Percentiles rank a stretch among this genome's conserved stretches.
These are phyloP conservation scores for Calcarisporium arbuscula DNA, from an alignment of 2,329 filamentous ascomycete species.

Conservation along the genomic window DNA sequence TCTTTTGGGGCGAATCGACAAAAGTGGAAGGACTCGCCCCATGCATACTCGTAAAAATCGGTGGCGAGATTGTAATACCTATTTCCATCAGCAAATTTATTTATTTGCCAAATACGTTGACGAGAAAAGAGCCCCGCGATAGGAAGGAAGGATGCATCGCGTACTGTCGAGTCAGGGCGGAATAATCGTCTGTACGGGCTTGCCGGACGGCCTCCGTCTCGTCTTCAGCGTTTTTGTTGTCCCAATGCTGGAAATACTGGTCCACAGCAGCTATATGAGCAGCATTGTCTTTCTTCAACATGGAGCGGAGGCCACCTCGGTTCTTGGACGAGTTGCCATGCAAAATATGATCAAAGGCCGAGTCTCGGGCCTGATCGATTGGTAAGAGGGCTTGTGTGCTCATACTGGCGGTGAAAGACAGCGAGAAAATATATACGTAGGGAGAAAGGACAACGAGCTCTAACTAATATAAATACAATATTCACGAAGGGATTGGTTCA, in stretches of 20 bases:
- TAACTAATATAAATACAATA: no score
- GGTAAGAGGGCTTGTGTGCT: constrained; percentile 52
- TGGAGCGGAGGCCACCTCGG: constrained; percentile 66
- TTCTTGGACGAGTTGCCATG: constrained; percentile 62
- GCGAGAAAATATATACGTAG: no score
- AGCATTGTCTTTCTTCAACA: constrained; percentile 67
- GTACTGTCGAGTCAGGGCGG: constrained; percentile 7
- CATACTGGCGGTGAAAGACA: constrained; percentile 15
- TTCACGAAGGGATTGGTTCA: no score
- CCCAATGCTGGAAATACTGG: constrained; percentile 96
- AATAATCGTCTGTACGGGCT: constrained; percentile 8
- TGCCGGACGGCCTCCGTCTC: constrained; percentile 66
- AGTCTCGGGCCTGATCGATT: constrained; percentile 74
- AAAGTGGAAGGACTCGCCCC: constrained; percentile 96
- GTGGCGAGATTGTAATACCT: constrained; percentile 98
- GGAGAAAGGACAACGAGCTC: no score
- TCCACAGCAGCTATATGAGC: constrained; percentile 76
- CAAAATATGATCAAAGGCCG: constrained; percentile 76
- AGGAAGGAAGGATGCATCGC: background rate
- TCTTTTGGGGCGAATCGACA: constrained; percentile 86
- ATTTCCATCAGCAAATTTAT: constrained; percentile 12
- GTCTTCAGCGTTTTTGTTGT: constrained; percentile 69
- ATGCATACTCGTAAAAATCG: constrained; percentile 93
- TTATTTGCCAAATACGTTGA: background rate
- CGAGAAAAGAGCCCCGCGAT: background rate